phyloP scores from a whole-genome alignment of 108 stramenopile species.

The Fistulifera pelliculosa region DNA sequence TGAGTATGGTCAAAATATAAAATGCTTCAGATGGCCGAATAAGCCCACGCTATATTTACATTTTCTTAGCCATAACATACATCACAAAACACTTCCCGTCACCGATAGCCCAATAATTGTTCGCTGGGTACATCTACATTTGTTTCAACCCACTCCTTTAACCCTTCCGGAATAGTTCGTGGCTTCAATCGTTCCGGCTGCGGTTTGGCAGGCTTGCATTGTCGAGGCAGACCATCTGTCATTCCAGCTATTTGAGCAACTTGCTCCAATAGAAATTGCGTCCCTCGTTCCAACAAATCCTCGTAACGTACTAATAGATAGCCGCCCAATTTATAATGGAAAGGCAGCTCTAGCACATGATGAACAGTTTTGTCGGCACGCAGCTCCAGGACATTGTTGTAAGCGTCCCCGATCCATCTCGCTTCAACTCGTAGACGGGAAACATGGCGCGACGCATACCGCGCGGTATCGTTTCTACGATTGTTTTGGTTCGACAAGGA shows the following conservation, averaged over 20 bases:
- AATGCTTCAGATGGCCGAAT: too few relatives aligned
- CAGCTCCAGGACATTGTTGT: conserved; percentile 71
- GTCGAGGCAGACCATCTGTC: neutral
- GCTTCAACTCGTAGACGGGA: conserved; percentile 10
- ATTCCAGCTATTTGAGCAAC: conserved; percentile 15
- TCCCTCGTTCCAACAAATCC: conserved; percentile 55
- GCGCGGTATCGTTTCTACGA: neutral
- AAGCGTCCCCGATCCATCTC: conserved; percentile 74
- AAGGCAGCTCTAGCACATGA: conserved; percentile 17
- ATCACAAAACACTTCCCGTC: too few relatives aligned
- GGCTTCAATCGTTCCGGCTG: neutral
- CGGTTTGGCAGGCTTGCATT: neutral
- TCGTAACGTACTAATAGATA: conserved; percentile 63
- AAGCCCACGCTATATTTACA: too few relatives aligned
- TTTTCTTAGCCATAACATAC: too few relatives aligned
- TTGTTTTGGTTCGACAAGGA: conserved; percentile 23
- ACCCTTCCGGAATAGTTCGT: neutral
- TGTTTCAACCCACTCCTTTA: neutral
- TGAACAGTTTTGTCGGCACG: conserved; percentile 71
- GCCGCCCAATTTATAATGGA: conserved; percentile 4
- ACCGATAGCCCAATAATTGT: neutral
- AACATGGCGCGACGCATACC: conserved; percentile 18
- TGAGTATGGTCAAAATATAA: too few relatives aligned
- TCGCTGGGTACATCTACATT: neutral
- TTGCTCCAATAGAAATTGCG: conserved; percentile 42